Conservation (phyloP, 208 protist species). For the Leishmania gerbilli region DNA sequence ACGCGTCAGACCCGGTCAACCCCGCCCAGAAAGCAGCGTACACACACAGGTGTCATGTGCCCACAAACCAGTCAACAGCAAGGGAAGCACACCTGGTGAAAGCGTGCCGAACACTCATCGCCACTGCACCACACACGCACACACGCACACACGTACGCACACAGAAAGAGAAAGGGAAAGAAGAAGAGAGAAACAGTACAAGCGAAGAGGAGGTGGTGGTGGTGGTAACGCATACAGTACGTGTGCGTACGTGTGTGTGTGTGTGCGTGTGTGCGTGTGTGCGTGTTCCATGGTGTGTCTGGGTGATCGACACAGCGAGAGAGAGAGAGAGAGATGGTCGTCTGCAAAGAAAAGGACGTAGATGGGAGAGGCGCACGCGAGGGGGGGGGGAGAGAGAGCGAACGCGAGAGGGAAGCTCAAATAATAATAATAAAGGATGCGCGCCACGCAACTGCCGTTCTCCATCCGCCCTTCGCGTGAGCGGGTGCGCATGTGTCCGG, state of each 20-base stretch:
- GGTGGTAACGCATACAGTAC: background rate
- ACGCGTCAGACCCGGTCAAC: background rate
- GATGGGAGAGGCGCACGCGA: conserved; percentile 10
- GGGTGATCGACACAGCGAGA: background rate
- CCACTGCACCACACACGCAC: background rate
- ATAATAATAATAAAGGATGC: background rate
- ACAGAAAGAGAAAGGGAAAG: background rate
- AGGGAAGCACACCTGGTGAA: background rate
- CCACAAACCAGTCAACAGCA: background rate
- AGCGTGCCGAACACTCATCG: background rate
- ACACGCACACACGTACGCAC: background rate
- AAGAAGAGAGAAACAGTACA: background rate
- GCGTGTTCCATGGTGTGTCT: too few relatives aligned
- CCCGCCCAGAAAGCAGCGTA: background rate
- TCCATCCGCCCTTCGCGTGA: background rate
- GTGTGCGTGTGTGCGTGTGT: too few relatives aligned
- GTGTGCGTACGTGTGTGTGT: too few relatives aligned
- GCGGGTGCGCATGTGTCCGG: background rate
- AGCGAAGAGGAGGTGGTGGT: background rate
- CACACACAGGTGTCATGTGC: background rate
- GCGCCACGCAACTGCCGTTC: background rate
- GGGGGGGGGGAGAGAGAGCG: conserved; percentile 6
- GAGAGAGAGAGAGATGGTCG: background rate
- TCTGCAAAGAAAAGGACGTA: conserved; percentile 9
- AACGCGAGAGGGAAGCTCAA: background rate